Percentiles rank a stretch among this genome's conserved stretches.
Conservation (phyloP, 2,329 filamentous ascomycete genomes). For the Arthrinium puccinioides region DNA sequence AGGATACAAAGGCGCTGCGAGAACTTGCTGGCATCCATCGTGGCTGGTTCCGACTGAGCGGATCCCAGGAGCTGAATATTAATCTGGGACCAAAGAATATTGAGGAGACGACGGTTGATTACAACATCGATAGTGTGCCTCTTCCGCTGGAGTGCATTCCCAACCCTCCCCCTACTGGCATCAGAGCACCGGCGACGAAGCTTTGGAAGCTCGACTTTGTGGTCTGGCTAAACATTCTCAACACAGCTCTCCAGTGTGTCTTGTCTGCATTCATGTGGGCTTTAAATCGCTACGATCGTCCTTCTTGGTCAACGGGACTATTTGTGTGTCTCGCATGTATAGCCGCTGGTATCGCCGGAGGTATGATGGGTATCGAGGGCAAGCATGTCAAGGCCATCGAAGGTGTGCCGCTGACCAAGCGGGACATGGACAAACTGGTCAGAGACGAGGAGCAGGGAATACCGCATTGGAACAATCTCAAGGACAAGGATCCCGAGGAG, state of each 20-base stretch:
- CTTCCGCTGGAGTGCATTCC: conserved; percentile 57
- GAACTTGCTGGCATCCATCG: conserved; percentile 67
- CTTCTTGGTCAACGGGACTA: conserved; percentile 71
- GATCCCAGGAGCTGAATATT: conserved; percentile 51
- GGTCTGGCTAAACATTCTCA: conserved; percentile 70
- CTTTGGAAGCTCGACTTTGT: conserved; percentile 75
- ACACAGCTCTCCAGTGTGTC: conserved; percentile 69
- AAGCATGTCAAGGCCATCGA: conserved; percentile 65
- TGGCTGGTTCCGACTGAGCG: conserved; percentile 67
- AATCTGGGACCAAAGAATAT: conserved; percentile 47
- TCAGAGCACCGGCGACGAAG: conserved; percentile 58
- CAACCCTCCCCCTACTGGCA: conserved; percentile 62
- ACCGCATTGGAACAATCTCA: conserved; percentile 51
- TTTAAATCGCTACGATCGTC: conserved; percentile 64
- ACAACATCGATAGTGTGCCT: conserved; percentile 45
- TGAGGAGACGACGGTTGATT: conserved; percentile 27
- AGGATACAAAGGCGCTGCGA: conserved; percentile 50
- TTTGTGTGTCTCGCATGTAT: conserved; percentile 70
- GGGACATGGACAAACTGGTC: conserved; percentile 42
- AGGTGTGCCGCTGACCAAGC: conserved; percentile 56
- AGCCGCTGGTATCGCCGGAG: conserved; percentile 60
- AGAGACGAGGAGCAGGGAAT: conserved; percentile 48
- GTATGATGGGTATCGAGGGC: conserved; percentile 65
- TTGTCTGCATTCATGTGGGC: conserved; percentile 81
- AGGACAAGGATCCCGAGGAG: conserved; percentile 41